Conservation (phyloP, 140 eudicot genomes). For the Cichorium intybus region DNA sequence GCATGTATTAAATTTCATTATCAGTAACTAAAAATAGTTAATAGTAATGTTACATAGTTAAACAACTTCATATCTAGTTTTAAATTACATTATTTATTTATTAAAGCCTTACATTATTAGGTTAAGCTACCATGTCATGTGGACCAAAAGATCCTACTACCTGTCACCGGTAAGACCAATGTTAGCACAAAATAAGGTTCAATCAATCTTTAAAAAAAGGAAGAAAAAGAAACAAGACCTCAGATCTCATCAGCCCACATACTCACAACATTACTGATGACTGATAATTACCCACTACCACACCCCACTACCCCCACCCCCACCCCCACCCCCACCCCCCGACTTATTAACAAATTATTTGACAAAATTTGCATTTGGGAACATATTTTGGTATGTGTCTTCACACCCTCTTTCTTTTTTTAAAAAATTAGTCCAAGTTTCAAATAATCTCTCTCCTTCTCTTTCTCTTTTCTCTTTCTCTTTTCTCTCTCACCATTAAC, state of each 20-base stretch:
- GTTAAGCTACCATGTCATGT: slow-evolving; percentile 3
- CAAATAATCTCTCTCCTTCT: slow-evolving; percentile 16
- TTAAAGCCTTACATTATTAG: not conserved
- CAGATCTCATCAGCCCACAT: slow-evolving; percentile 19
- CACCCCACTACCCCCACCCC: slow-evolving; percentile 4
- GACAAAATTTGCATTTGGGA: slow-evolving; percentile 15
- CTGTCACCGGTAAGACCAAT: slow-evolving; percentile 15
- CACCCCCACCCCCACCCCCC: not conserved
- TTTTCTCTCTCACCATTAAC: slow-evolving; percentile 15
- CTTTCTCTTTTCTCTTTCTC: slow-evolving; percentile 19
- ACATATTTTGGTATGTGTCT: slow-evolving; percentile 30
- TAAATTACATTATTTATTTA: not conserved
- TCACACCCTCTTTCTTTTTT: slow-evolving; percentile 12
- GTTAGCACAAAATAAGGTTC: slow-evolving; percentile 28
- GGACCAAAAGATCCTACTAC: slow-evolving; percentile 9
- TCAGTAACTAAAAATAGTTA: not conserved
- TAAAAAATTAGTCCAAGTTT: slow-evolving; percentile 16
- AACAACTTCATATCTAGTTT: not conserved
- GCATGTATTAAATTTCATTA: not conserved
- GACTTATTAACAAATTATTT: slow-evolving; percentile 6
- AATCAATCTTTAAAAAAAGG: not conserved
- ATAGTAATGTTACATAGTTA: not conserved
- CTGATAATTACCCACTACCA: not conserved
- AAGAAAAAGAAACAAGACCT: slow-evolving; percentile 21
- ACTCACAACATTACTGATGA: not conserved